A percentile compares a stretch with the other conserved stretches of the same genome.
Evolutionary conservation across 129 eudicot species (phyloP).

Genomic region (Gnaphalium uliginosum): DNA sequence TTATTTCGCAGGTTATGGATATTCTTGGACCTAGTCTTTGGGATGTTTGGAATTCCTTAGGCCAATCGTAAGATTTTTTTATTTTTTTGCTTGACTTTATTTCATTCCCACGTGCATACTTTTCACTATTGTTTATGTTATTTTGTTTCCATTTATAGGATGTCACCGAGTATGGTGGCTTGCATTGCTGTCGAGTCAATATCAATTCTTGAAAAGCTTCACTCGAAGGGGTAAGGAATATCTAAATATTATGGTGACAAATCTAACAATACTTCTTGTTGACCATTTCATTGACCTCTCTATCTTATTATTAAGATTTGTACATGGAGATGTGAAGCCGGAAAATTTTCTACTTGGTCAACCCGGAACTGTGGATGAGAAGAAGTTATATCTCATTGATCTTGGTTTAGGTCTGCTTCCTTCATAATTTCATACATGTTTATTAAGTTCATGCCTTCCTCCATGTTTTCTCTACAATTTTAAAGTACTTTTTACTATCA

Average conservation of each 20-base stretch:
- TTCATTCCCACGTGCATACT: conserved; percentile 1
- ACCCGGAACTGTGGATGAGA: conserved; percentile 90
- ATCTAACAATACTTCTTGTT: neutral
- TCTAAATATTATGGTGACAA: neutral
- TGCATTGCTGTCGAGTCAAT: conserved; percentile 99
- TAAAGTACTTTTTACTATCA: neutral
- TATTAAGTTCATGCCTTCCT: neutral
- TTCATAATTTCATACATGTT: conserved; percentile 8
- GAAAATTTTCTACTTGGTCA: conserved; percentile 97
- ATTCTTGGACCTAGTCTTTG: conserved; percentile 99
- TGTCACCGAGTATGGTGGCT: conserved; percentile 95
- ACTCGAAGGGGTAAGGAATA: conserved; percentile 72
- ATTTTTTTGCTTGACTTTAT: neutral
- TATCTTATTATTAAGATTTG: conserved; percentile 56
- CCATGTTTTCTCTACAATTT: neutral
- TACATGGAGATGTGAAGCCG: conserved; percentile 99
- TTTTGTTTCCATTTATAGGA: conserved; percentile 46
- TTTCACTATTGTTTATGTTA: conserved; percentile 10
- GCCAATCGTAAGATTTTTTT: conserved; percentile 85
- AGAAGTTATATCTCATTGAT: conserved; percentile 93
- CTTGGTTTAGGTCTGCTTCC: conserved; percentile 85
- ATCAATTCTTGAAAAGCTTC: conserved; percentile 98
- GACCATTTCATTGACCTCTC: conserved; percentile 14
- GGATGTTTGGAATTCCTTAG: conserved; percentile 99
- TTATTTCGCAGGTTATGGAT: conserved; percentile 81